Base-by-base conservation (phyloP, 2,329 filamentous ascomycete genomes). In the Karstenula rhodostoma region DNA sequence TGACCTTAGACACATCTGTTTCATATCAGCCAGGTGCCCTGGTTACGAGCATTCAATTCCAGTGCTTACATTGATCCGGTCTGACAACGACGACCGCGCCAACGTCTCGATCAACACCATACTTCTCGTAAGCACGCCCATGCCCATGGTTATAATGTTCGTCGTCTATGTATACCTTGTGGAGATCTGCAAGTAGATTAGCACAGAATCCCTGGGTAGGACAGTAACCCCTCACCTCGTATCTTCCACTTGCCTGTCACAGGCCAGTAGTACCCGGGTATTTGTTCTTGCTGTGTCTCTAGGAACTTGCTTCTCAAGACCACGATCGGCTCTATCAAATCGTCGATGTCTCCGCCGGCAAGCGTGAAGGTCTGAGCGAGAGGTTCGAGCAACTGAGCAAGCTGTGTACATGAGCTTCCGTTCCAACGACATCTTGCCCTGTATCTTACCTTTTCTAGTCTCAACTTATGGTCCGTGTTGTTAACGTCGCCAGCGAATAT, bases 151-250 rank as follows among this genome's bases (percentile, higher is more conserved):
- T 83, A 68, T 86, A 90, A 32, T 77, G 78, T 3, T 87, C 77
- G 25, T 85, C 78, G 59, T 89, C 86, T 50, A 93, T 78, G 67
- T 83, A 89, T 1, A 85, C 80, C 61, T 89, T 89, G 65, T 87
- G 83, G 0, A 88, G 70, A 69, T 85, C 87, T 87, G 47, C 2
- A 19, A 17, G 1, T 13, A 52, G 9, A 37, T 58, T 37, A 58
- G 19, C 15, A 37, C 3, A 44, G 13, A 13, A 15, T n/a, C 10
- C 44, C 40, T 12, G 25, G 22, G 27, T 8, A 9, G 51, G 23
- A 22, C 15, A 32, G 29, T n/a, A 4, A 25, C 33, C 10, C 5
- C 76, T 67, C 71, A 86, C 85, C 82, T 78, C 81, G 80, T 58
- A 87, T 85, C 27, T 78, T 77, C 80, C 83, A 86, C 65, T 83